A percentile compares a stretch with the other conserved stretches of the same genome.
Evolutionary conservation across 768 basidiomycete species (phyloP).

Genomic region (Tubosaeta sp.): DNA sequence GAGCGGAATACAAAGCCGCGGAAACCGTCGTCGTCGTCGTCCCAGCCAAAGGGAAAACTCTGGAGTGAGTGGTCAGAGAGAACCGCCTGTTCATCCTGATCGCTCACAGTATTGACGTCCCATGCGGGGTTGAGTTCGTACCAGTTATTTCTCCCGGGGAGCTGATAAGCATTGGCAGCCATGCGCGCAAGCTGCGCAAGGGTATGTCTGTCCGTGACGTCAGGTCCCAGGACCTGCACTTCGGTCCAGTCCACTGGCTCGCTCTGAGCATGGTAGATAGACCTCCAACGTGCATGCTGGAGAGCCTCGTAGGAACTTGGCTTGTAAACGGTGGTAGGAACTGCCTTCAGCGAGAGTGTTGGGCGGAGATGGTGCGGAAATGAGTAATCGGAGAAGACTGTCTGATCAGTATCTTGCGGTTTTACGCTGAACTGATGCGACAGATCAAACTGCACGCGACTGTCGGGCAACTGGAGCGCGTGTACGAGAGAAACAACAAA

Average conservation of each 20-base stretch:
- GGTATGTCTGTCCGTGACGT: constrained; percentile 75
- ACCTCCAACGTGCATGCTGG: constrained; percentile 50
- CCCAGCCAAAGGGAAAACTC: constrained; percentile 83
- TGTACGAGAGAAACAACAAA: not conserved
- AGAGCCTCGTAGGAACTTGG: constrained; percentile 51
- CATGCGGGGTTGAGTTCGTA: constrained; percentile 73
- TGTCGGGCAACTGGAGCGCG: constrained; percentile 1
- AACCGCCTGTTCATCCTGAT: not conserved
- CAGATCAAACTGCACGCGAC: constrained; percentile 22
- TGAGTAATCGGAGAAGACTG: not conserved
- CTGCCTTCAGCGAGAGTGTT: constrained; percentile 37
- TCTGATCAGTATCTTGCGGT: constrained; percentile 4
- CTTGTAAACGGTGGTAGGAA: constrained; percentile 51
- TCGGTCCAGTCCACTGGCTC: constrained; percentile 65
- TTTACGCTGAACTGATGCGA: constrained; percentile 11
- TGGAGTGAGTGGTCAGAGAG: constrained; percentile 24
- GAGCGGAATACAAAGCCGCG: constrained; percentile 87
- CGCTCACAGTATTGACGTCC: constrained; percentile 49
- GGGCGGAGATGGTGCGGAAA: constrained; percentile 6
- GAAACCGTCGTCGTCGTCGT: constrained; percentile 65
- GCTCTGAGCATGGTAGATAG: constrained; percentile 45
- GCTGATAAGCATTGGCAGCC: constrained; percentile 84
- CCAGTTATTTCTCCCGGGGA: constrained; percentile 71
- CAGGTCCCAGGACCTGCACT: constrained; percentile 64
- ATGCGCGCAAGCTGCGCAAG: constrained; percentile 81